Conservation (phyloP, 148 eudicot species). For the Linanthus parryae region DNA sequence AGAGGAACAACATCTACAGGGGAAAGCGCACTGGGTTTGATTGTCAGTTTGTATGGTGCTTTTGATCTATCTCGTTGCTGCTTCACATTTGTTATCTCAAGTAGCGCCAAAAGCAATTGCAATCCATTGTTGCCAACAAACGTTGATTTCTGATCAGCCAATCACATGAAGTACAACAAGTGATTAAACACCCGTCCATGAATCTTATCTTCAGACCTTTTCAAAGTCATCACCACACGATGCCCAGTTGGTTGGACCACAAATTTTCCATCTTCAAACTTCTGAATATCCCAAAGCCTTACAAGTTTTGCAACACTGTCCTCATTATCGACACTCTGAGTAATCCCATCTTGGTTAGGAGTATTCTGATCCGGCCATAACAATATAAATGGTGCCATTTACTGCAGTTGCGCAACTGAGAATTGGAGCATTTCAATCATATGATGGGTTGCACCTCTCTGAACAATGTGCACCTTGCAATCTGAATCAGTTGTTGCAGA, state of each 20-base stretch:
- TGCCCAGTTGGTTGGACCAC: slow-evolving; percentile 83
- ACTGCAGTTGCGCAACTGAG: slow-evolving; percentile 57
- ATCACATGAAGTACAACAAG: slow-evolving; percentile 64
- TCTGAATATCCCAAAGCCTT: slow-evolving; percentile 71
- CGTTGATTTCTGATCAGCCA: slow-evolving; percentile 49
- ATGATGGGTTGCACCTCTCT: slow-evolving; percentile 89
- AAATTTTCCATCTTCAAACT: slow-evolving; percentile 82
- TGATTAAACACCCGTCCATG: slow-evolving; percentile 79
- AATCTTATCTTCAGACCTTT: slow-evolving; percentile 88
- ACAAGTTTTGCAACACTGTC: slow-evolving; percentile 82
- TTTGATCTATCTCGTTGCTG: slow-evolving; percentile 59
- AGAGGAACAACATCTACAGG: slow-evolving; percentile 76
- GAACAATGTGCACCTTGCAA: slow-evolving; percentile 97
- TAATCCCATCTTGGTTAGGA: slow-evolving; percentile 94
- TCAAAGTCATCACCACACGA: slow-evolving; percentile 78
- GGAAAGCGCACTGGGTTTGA: slow-evolving; percentile 51
- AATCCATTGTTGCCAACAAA: slow-evolving; percentile 73
- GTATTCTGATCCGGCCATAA: slow-evolving; percentile 94
- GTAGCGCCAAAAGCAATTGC: slow-evolving; percentile 67
- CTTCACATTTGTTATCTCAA: slow-evolving; percentile 48
- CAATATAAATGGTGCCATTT: slow-evolving; percentile 93
- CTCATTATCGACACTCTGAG: slow-evolving; percentile 68
- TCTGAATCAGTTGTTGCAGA: slow-evolving; percentile 95
- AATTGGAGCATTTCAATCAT: slow-evolving; percentile 86
- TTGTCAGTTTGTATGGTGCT: slow-evolving; percentile 74